Base-by-base conservation (phyloP, 306 rosid genomes). In the Trifolium repens region DNA sequence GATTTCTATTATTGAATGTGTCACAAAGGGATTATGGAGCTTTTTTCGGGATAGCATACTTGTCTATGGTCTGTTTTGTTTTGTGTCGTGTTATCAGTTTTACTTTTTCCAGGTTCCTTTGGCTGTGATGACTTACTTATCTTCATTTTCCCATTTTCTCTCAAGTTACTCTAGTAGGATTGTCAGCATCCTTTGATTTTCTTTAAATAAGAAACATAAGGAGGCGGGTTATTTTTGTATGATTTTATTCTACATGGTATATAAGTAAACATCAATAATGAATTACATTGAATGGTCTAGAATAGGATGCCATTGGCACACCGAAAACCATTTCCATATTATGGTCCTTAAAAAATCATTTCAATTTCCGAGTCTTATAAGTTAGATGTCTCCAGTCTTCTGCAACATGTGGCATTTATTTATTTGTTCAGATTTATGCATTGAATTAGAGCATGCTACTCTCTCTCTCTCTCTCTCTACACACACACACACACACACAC, bases 311-410 rank as follows among this genome's bases (percentile, higher is more conserved):
- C 52, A 64, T 58, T 71, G 34, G 54, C 42, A 40, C 24, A 47
- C 40, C 54, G 62, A 55, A 68, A 55, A 73, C 54, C 30, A 60
- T 62, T 69, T 68, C 47, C 76, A 37, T 49, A 39, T 39, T 80
- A 40, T 52, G 68, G 53, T 11, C 53, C 7, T 35, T 43, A 63
- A 42, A 63, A 17, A 50, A 27, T 64, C 64, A 26, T 58, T 32
- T 32, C 46, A 50, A 39, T 19, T 59, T 49, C 30, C 9, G 44
- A 50, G 57, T 68, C 12, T 57, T 35, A 40, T 71, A 73, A 22
- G 59, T 57, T 35, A 50, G 75, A 73, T 32, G 59, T 58, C 16
- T 44, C 52, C 59, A 52, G 49, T 68, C 60, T 22, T 68, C 50
- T 22, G 46, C 70, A 9, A 16, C 66, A 40, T 8, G 8, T 64